Base-by-base conservation (phyloP, 2,329 filamentous ascomycete species). In the Penicillium sp. region DNA sequence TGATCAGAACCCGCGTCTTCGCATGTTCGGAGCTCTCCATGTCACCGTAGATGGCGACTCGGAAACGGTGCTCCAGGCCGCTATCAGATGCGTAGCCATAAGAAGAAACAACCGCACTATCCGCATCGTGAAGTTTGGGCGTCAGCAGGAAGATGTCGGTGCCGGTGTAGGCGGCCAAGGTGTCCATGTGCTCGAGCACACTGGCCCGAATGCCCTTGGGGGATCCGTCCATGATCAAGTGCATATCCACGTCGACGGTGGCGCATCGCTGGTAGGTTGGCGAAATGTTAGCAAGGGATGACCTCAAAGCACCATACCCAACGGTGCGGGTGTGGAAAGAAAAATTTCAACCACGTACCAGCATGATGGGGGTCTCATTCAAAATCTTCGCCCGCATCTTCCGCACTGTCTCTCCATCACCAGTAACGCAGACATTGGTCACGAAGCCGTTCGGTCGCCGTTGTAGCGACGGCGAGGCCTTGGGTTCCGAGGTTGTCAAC, bases 91-190 rank as follows among this genome's bases (percentile, higher is more conserved):
- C 83, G 64, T 89, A 88, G 27, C 82, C 81, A 66, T 84, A 83
- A 57, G 88, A 89, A 40, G 87, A 87, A 55, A 87, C 78, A 35
- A 84, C 80, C 48, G 86, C 83, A 39, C 86, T 84, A 59, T 95
- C 84, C 10, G 88, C 87, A 65, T 85, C 81, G 25, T 87, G 84
- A 56, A 91, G 80, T 71, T 95, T 95, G 3, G 93, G 91, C 49
- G 90, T 91, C 44, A 98, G 81, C 42, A 98, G 78, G 72, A 98
- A 98, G 60, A 98, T 95, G 71, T 98, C 93, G 46, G 95, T 92
- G 44, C 93, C 93, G 54, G 91, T 96, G 66, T 87, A 95, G 58
- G 79, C 81, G 9, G 93, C 88, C 64, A 95, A 86, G 55, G 86
- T 84, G 70, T 97, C 89, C 60, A 98, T 81, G 62, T 92, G 89